Evolutionary conservation across 768 basidiomycete species (phyloP).

Genomic region (Mycena capillaripes): DNA sequence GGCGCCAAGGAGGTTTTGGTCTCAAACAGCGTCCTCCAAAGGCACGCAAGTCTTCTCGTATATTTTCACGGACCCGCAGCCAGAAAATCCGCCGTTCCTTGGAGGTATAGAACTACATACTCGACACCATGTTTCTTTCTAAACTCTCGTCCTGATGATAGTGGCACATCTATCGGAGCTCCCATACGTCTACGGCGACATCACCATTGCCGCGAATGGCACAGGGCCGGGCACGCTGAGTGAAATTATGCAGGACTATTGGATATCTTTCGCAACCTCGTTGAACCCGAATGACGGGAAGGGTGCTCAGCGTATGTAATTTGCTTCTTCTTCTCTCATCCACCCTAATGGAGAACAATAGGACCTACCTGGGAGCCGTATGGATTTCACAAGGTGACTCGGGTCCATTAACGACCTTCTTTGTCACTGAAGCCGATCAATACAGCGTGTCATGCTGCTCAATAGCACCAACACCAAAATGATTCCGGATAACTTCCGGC

Average conservation of each 20-base stretch:
- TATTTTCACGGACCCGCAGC: slow-evolving; percentile 29
- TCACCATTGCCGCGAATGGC: slow-evolving; percentile 5
- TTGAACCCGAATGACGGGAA: slow-evolving; percentile 32
- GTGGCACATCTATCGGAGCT: slow-evolving; percentile 27
- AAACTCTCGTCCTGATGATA: neutral
- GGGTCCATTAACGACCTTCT: neutral
- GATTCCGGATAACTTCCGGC: slow-evolving; percentile 20
- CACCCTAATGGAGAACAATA: neutral
- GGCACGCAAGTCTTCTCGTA: slow-evolving; percentile 25
- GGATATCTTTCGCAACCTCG: slow-evolving; percentile 26
- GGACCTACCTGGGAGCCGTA: slow-evolving; percentile 14
- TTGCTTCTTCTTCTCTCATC: neutral
- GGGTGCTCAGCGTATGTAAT: slow-evolving; percentile 17
- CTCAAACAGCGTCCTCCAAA: slow-evolving; percentile 4
- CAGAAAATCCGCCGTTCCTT: slow-evolving; percentile 9
- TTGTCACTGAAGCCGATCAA: neutral
- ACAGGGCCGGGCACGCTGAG: slow-evolving; percentile 22
- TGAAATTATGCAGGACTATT: slow-evolving; percentile 32
- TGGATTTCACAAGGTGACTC: neutral
- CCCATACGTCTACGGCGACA: slow-evolving; percentile 33
- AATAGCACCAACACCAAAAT: slow-evolving; percentile 23
- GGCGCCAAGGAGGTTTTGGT: slow-evolving; percentile 19
- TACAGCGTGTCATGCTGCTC: slow-evolving; percentile 14
- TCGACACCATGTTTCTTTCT: neutral
- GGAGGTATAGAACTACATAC: too few relatives aligned